Percentiles rank a stretch among this genome's conserved stretches.
phyloP scores from a whole-genome alignment of 306 rosid genomes.

The Sophora flavescens region DNA sequence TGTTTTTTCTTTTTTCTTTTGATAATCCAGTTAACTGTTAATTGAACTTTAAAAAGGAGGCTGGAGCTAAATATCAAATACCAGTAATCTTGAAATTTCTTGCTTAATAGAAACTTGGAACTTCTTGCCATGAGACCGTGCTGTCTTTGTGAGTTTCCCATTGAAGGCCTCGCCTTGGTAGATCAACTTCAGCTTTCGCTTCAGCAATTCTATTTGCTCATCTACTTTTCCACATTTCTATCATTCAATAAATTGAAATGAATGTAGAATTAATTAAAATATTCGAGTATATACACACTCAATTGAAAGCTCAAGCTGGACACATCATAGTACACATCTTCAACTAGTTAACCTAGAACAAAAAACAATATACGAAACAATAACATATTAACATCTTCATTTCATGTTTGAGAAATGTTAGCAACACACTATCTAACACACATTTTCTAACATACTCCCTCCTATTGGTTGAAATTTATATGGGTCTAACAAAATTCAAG shows the following conservation, averaged over 20 bases:
- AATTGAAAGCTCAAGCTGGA: not conserved
- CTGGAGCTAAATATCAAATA: conserved; percentile 45
- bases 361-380: too few relatives aligned
- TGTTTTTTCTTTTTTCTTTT: too few relatives aligned
- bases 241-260: conserved; percentile 19
- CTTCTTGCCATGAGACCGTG: conserved; percentile 92
- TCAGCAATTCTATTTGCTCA: conserved; percentile 86
- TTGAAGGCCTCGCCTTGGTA: conserved; percentile 91
- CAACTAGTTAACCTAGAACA: not conserved
- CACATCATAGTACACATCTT: not conserved
- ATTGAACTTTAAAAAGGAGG: not conserved
- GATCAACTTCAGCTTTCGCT: conserved; percentile 80
- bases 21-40: not conserved
- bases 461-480: too few relatives aligned
- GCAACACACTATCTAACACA: too few relatives aligned
- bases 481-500: too few relatives aligned
- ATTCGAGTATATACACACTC: not conserved
- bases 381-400: not conserved
- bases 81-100: conserved; percentile 94
- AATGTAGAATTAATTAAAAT: not conserved
- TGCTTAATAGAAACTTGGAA: conserved; percentile 90
- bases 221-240: conserved; percentile 91
- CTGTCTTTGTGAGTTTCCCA: conserved; percentile 92
- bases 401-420: too few relatives aligned
- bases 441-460: too few relatives aligned